Base-by-base conservation (phyloP, 495 filamentous ascomycete species). In the Staphylotrichum longicolle region DNA sequence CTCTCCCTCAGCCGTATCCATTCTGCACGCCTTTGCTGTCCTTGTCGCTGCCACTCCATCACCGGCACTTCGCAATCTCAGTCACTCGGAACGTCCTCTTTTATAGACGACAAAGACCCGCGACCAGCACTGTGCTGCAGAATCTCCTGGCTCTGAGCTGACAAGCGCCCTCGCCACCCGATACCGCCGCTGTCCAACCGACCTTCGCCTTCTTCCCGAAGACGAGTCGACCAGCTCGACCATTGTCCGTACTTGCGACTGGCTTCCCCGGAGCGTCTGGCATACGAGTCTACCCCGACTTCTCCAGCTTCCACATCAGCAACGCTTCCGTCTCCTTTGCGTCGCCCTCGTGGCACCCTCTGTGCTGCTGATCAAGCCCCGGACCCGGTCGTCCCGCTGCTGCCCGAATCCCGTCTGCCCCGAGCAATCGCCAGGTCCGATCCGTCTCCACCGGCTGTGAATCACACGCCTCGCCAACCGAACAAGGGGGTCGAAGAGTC, bases 401-500 rank as follows among this genome's bases (percentile, higher is more conserved):
- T 53, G 44, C 50, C 56, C 58, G 37, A 60, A 15, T 51, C 37
- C 49, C 54, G 47, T 63, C 56, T 48, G 57, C 62, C 45, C 63
- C 54, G 53, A 56, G 42, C 47, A 63, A 47, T 61, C 57, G 63
- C 65, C 66, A 69, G 52, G 57, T 57, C 42, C 68, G 56, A 62
- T 55, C 65, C 42, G 65, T 60, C 54, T 71, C 70, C 67, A 66
- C 69, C 53, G 27, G 54, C 47, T 61, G 69, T 71, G 68, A 68
- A 63, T 74, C 72, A 71, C 70, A 63, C 65, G 42, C 61, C 63
- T 64, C 61, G 62, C 67, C 64, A 66, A 61, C 57, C 59, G 69
- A 72, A 72, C 69, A 74, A 71, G 76, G 73, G 73, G 73, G 73
- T 70, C 65, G 75, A 72, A 75, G 77, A 78, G 77, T 75, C 70